Evolutionary conservation across 1,139 yeast species (phyloP), one percentile per base, ranked within the genome.

Genomic region (Chernovozyma aurita): DNA sequence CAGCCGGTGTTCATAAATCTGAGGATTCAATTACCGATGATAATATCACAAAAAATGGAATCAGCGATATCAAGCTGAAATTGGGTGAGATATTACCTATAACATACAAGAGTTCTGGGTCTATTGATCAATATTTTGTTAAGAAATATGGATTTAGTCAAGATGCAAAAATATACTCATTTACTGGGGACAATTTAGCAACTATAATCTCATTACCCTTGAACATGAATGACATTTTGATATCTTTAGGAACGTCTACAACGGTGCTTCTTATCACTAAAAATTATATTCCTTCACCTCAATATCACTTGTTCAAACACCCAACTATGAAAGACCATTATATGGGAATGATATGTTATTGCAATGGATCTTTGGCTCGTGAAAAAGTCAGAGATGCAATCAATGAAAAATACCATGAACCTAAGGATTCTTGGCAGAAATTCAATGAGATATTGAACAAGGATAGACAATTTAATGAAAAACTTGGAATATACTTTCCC

Each of bases 261-360:
- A 88, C 97, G 0, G 88, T 86, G 4, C 68, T 88, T 28, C 64
- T 88, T 34, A 80, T 87, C 28, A 88, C 97, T 4, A 82, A 85
- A 41, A 73, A 78, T 40, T 88, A 82, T 54, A 72, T 70, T 20
- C 90, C 97, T 2, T 82, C 92, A 1, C 77, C 88, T 3, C 84
- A 81, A 48, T 88, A 87, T 55, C 97, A 88, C 53, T 59, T 87
- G 46, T 88, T 88, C 62, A 76, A 78, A 42, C 97, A 88, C 54
- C 97, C 97, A 5, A 82, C 95, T 0, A 73, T 84, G 47, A 76
- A 79, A 1, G 72, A 70, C 25, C 78, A 81, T 33, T 90, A 80
- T 57, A 88, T 88, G 97, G 95, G 95, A 24, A 88, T 88, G 97
- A 77, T 88, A 39, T 88, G 97, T 56, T 88, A 88, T 56, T 85